Evolutionary conservation across 495 filamentous ascomycete genomes (phyloP).

Genomic region (Talaromyces wortmannii): DNA sequence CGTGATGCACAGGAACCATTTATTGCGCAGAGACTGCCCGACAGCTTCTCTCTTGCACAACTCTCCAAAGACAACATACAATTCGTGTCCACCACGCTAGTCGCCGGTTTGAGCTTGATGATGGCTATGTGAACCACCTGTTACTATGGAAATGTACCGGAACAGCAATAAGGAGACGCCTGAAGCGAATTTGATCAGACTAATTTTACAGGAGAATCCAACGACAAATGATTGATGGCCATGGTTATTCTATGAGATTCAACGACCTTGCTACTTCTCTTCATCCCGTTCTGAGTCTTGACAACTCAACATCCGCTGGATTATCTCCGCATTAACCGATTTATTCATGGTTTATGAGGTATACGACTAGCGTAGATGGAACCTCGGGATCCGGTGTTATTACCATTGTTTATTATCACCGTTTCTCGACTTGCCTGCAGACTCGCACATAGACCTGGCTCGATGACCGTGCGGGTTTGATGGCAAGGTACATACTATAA

Average conservation of each 20-base stretch:
- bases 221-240: no score
- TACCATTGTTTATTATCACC: neutral
- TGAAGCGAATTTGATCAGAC: no score
- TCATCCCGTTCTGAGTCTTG: neutral
- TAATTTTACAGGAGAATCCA: no score
- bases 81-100: no score
- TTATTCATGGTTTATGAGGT: conserved; percentile 41
- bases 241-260: neutral
- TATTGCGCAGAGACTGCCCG: no score
- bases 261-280: neutral
- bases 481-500: conserved; percentile 39
- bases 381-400: conserved; percentile 6
- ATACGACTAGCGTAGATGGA: conserved; percentile 44
- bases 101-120: no score
- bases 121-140: no score
- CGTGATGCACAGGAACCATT: no score
- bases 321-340: conserved; percentile 46
- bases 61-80: no score
- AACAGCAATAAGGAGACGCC: no score
- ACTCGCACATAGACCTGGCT: conserved; percentile 33
- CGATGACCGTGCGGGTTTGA: conserved; percentile 37
- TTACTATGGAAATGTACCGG: no score
- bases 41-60: no score
- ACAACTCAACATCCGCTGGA: conserved; percentile 19
- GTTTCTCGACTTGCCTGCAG: conserved; percentile 42